phyloP scores from a whole-genome alignment of 148 eudicot genomes.

The Dysphania ambrosioides region DNA sequence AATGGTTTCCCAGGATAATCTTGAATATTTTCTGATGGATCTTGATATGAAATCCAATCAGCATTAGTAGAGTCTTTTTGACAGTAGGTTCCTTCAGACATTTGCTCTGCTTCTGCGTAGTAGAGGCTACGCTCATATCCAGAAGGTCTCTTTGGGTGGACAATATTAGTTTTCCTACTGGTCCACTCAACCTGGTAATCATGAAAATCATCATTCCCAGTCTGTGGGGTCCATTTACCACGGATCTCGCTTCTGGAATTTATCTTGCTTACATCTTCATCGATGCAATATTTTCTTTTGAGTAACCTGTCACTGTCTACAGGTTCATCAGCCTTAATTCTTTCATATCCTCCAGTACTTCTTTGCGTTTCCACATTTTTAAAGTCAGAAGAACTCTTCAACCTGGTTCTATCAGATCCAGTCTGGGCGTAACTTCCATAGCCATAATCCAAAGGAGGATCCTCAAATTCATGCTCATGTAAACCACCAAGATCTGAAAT shows the following conservation, averaged over 20 bases:
- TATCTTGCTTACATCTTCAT: conserved; percentile 26
- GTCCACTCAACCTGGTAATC: conserved; percentile 30
- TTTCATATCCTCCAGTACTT: conserved; percentile 14
- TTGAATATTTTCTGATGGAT: conserved; percentile 23
- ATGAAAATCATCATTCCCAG: conserved; percentile 14
- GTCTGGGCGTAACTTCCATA: conserved; percentile 30
- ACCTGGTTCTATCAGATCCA: conserved; percentile 29
- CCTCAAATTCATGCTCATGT: conserved; percentile 28
- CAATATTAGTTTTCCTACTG: conserved; percentile 24
- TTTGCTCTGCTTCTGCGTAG: conserved; percentile 24
- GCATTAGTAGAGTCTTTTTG: conserved; percentile 24
- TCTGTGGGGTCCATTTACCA: conserved; percentile 8
- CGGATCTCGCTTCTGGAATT: conserved; percentile 15
- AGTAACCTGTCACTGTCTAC: conserved; percentile 18
- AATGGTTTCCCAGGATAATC: conserved; percentile 24
- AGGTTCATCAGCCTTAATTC: conserved; percentile 22
- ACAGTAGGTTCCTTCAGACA: conserved; percentile 22
- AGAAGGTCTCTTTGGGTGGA: conserved; percentile 20
- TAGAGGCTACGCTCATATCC: conserved; percentile 22
- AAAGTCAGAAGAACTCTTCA: conserved; percentile 26
- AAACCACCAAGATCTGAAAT: conserved; percentile 22
- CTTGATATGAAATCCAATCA: conserved; percentile 21
- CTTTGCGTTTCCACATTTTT: conserved; percentile 22
- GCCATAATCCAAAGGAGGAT: conserved; percentile 24
- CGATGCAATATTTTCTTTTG: conserved; percentile 29